Percentiles rank a stretch among this genome's conserved stretches.
Evolutionary conservation across 164 flowering plant genomes (phyloP).

Genomic region (Magnolia kwangsiensis): DNA sequence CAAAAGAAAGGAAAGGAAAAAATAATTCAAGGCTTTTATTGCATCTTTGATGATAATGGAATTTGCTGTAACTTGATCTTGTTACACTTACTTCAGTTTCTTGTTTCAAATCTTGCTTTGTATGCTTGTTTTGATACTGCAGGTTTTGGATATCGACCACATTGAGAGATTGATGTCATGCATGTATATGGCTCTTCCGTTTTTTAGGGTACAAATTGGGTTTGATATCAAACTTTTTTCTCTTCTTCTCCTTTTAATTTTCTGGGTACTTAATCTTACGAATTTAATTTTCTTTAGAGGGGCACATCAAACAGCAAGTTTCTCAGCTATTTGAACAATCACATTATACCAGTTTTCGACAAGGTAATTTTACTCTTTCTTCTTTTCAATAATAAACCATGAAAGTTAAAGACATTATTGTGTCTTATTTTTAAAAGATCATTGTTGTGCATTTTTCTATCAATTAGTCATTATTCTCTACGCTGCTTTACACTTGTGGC

Average conservation of each 20-base stretch:
- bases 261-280: neutral
- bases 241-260: neutral
- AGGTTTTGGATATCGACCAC: constrained; percentile 90
- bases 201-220: constrained; percentile 54
- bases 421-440: too few relatives aligned
- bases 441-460: too few relatives aligned
- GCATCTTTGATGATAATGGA: too few relatives aligned
- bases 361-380: constrained; percentile 44
- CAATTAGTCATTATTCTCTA: too few relatives aligned
- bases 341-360: constrained; percentile 80
- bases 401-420: neutral
- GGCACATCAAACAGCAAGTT: constrained; percentile 98
- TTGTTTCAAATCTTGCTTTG: neutral
- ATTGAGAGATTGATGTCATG: constrained; percentile 88
- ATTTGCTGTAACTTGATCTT: too few relatives aligned
- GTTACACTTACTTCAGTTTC: too few relatives aligned
- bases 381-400: neutral
- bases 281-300: constrained; percentile 41
- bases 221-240: neutral
- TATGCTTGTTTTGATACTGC: constrained; percentile 22
- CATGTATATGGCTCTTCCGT: constrained; percentile 81
- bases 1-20: too few relatives aligned
- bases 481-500: too few relatives aligned
- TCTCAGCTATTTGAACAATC: constrained; percentile 75
- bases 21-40: too few relatives aligned